Evolutionary conservation across 768 basidiomycete species (phyloP), one percentile per base, ranked within the genome.

Genomic region (Calocybe cyanea): DNA sequence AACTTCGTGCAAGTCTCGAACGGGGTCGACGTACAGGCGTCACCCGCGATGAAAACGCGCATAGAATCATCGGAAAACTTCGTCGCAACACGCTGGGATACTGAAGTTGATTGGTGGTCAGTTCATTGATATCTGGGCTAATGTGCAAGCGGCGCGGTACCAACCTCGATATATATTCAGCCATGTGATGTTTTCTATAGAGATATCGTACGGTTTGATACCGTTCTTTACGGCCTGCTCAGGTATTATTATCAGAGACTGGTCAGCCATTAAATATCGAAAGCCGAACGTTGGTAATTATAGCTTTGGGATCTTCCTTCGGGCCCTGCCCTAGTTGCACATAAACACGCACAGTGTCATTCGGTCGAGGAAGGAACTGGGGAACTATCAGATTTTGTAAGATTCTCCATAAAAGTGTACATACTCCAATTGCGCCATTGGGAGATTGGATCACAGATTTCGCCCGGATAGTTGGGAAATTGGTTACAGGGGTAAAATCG

Each of bases 11-110:
- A 4, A 7, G 25, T 5, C 3, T 20, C 9, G 13, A 21, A 28
- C 17, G 25, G n/a, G 18, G 25, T 11, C 25, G 24, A 19, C 44
- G n/a, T 30, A 45, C 44, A 45, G 14, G 44, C 35, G 15, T 45
- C 44, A 18, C 44, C 44, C 3, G 25, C 44, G 19, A 45, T 45
- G 37, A 45, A 45, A n/a, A 45, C 33, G n/a, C 40, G 25, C 37
- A 21, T 30, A 11, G 21, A 14, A 13, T 15, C 9, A 21, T 45
- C 25, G 17, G 44, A 45, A 18, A 38, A 45, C 19, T 36, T 21
- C 10, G 44, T 25, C 13, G 44, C 44, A 5, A 45, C 28, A 3
- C 44, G 35, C 8, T 38, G 44, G 10, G 44, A 38, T 13, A 45
- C 44, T 45, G 14, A 19, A 24, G 4, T n/a, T 3, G 31, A 28